Evolutionary conservation across 1,284 basidiomycete genomes (phyloP).

Genomic region (Farysia itapuensis): DNA sequence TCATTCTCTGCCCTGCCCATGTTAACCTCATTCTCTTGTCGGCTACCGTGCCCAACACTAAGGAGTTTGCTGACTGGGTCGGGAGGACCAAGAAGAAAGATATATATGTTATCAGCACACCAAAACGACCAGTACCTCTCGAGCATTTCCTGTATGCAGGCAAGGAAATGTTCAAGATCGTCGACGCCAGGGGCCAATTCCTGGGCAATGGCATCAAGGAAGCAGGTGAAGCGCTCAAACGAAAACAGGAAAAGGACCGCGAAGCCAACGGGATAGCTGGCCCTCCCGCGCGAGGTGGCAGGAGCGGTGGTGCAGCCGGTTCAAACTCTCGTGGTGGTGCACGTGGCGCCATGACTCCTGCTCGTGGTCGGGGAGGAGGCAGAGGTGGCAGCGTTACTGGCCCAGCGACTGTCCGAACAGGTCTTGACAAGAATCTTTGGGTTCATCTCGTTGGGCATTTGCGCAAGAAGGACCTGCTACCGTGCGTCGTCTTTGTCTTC

Average conservation of each 20-base stretch:
- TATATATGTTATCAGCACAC: conserved; percentile 97
- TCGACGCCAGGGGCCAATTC: conserved; percentile 81
- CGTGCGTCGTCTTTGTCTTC: conserved; percentile 95
- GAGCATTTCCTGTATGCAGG: conserved; percentile 97
- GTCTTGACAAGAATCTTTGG: conserved; percentile 86
- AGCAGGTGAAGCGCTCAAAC: conserved; percentile 80
- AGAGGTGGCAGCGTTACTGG: conserved; percentile 61
- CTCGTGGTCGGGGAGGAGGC: conserved; percentile 62
- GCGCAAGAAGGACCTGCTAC: conserved; percentile 80
- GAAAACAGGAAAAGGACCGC: conserved; percentile 96
- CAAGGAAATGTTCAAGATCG: conserved; percentile 86
- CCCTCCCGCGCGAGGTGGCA: conserved; percentile 67
- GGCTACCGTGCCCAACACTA: conserved; percentile 96
- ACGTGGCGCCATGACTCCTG: conserved; percentile 33
- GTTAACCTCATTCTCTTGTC: conserved; percentile 73
- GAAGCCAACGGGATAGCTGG: conserved; percentile 78
- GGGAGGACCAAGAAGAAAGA: conserved; percentile 99
- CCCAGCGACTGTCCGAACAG: conserved; percentile 47
- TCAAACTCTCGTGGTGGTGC: conserved; percentile 34
- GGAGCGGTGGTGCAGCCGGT: conserved; percentile 40
- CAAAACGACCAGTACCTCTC: conserved; percentile 91
- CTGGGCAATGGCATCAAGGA: conserved; percentile 65
- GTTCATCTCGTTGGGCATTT: conserved; percentile 86
- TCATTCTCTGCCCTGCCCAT: conserved; percentile 67
- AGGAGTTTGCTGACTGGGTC: conserved; percentile 99